Base-by-base conservation (phyloP, 495 filamentous ascomycete species). In the Xylaria venustula region DNA sequence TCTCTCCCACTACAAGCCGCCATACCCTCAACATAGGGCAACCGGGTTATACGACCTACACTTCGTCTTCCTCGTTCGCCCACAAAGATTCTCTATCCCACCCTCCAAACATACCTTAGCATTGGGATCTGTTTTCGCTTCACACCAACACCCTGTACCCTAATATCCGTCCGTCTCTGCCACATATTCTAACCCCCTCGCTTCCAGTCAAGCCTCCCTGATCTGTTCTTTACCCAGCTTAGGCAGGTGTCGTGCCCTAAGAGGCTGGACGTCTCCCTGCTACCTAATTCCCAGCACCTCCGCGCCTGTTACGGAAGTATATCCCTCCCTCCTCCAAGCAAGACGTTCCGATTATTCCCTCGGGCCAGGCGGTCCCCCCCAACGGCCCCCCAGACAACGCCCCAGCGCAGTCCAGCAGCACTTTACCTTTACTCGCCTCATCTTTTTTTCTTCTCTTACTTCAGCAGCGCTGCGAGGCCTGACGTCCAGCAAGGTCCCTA, bases 301-400 rank as follows among this genome's bases (percentile, higher is more conserved):
- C 55, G 55, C 49, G 54, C 54, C 54, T 25, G 12, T 57, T 47
- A 11, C 40, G 54, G 55, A 58, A 58, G 28, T 49, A 49, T 40
- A 37, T 45, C 37, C 19, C 25, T 34, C 36, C 20, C 30, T 45
- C 55, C 44, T 40, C 54, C 44, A 37, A 40, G 6, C n/a, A 48
- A 22, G 20, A 49, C 55, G 45, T 36, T 41, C 55, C 55, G 45
- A 58, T 49, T 40, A 40, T 28, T 28, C 22, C 55, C 55, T 46
- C 44, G 20, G 34, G 26, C 32, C n/a, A 28, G 55, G 32, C 40
- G 19, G 37, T 40, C 32, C 17, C 28, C 32, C 17, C 28, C 46
- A 26, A 48, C 11, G 22, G 25, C 48, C n/a, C n/a, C 12, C 46
- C 28, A 34, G 23, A 9, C 26, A 7, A 36, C 48, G 28, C 48